These are phyloP conservation scores for Yamadazyma conglobata DNA, from an alignment of 1,139 yeast genomes.

Conservation along the genomic window DNA sequence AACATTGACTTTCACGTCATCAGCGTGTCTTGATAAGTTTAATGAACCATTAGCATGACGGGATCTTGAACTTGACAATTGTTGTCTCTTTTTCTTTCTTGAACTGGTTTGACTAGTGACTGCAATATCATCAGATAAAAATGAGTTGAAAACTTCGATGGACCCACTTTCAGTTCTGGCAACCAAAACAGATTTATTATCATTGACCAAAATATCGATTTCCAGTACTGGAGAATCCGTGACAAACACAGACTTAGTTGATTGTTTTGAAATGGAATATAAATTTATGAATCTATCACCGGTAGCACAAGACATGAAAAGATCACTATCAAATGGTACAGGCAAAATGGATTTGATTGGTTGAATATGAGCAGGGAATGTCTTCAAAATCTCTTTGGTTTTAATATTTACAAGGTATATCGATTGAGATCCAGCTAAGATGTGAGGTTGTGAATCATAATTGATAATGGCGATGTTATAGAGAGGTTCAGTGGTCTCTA, in stretches of 20 bases:
- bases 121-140: conserved; percentile 31
- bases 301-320: conserved; percentile 64
- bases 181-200: conserved; percentile 42
- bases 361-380: conserved; percentile 73
- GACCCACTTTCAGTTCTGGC: conserved; percentile 67
- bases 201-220: conserved; percentile 35
- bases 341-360: conserved; percentile 51
- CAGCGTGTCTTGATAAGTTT: conserved; percentile 41
- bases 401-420: conserved; percentile 48
- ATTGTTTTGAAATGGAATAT: conserved; percentile 46
- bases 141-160: conserved; percentile 61
- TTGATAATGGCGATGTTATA: conserved; percentile 33
- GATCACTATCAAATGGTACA: conserved; percentile 32
- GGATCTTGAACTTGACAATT: conserved; percentile 36
- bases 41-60: conserved; percentile 46
- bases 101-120: conserved; percentile 16
- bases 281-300: conserved; percentile 79
- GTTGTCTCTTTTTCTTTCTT: conserved; percentile 37
- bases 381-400: conserved; percentile 33
- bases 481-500: conserved; percentile 33
- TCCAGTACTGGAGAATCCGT: conserved; percentile 57
- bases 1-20: conserved; percentile 29
- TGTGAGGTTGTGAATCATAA: conserved; percentile 36
- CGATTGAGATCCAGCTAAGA: conserved; percentile 65
- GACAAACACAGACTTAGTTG: conserved; percentile 55